A percentile compares a stretch with the other conserved stretches of the same genome.
Evolutionary conservation across 2,329 filamentous ascomycete genomes (phyloP).

Genomic region (Huntiella decipiens): DNA sequence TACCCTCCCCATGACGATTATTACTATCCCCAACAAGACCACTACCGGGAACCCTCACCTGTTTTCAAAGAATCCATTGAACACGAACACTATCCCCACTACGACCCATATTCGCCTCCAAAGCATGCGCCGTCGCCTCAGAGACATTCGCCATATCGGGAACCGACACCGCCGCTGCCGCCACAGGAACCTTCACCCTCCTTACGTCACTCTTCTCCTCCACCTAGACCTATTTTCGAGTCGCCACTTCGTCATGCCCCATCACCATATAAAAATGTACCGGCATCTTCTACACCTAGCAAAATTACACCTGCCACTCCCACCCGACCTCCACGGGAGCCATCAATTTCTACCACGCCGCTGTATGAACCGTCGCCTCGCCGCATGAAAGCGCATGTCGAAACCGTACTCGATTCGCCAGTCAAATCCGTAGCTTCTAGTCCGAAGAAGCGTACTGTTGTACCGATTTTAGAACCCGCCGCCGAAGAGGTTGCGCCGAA

Average conservation of each 20-base stretch:
- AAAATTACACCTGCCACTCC: background rate
- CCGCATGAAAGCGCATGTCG: conserved; percentile 6
- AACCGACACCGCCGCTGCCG: background rate
- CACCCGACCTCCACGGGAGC: conserved; percentile 1
- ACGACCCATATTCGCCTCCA: conserved; percentile 9
- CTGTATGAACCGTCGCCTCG: background rate
- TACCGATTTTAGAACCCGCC: background rate
- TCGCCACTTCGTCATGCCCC: background rate
- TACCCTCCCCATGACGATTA: background rate
- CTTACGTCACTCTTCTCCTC: conserved; percentile 11
- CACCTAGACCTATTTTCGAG: conserved; percentile 1
- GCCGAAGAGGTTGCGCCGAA: background rate
- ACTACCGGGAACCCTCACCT: conserved; percentile 13
- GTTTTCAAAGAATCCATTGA: conserved; percentile 10
- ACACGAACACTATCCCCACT: conserved; percentile 13
- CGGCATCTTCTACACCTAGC: background rate
- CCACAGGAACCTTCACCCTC: conserved; percentile 20
- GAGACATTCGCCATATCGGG: conserved; percentile 14
- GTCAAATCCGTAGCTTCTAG: conserved; percentile 2
- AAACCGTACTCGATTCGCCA: conserved; percentile 9
- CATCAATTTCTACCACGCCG: background rate
- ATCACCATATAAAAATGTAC: background rate
- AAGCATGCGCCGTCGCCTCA: background rate
- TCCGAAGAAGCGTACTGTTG: background rate
- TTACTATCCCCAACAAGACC: conserved; percentile 14